phyloP scores from a whole-genome alignment of 139 green algal genomes.

The Desmodesmus armatus region DNA sequence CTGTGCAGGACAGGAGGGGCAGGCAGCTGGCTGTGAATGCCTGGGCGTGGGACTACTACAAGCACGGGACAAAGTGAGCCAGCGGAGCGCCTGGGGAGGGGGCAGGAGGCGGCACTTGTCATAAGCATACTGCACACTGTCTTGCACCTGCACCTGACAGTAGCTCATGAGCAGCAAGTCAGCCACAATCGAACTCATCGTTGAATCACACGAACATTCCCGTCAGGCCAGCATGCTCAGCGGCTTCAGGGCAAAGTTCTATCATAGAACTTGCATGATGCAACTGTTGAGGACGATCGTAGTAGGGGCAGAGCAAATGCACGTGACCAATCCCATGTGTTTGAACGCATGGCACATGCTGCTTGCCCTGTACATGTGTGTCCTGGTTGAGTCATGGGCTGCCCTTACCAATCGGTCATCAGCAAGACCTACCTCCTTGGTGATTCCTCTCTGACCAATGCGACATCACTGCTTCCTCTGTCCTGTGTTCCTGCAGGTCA shows the following conservation, averaged over 20 bases:
- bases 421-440: neutral
- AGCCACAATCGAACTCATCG: neutral
- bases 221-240: no score
- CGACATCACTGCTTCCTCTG: neutral
- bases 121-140: constrained; percentile 46
- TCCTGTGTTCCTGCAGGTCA: constrained; percentile 12
- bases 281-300: neutral
- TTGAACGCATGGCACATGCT: neutral
- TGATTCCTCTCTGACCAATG: neutral
- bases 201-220: neutral
- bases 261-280: neutral
- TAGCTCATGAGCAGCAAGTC: neutral
- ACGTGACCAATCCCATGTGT: neutral
- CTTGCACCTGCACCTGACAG: no score
- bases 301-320: neutral
- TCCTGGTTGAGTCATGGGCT: neutral
- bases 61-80: constrained; percentile 45
- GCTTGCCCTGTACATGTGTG: neutral
- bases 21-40: constrained; percentile 52
- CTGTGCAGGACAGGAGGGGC: constrained; percentile 27
- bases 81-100: no score
- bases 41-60: constrained; percentile 65
- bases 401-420: neutral
- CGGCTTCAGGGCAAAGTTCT: no score
- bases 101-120: no score